Base-by-base conservation (phyloP, 371 early-diverging fungal genomes). In the Batkoa obscura region DNA sequence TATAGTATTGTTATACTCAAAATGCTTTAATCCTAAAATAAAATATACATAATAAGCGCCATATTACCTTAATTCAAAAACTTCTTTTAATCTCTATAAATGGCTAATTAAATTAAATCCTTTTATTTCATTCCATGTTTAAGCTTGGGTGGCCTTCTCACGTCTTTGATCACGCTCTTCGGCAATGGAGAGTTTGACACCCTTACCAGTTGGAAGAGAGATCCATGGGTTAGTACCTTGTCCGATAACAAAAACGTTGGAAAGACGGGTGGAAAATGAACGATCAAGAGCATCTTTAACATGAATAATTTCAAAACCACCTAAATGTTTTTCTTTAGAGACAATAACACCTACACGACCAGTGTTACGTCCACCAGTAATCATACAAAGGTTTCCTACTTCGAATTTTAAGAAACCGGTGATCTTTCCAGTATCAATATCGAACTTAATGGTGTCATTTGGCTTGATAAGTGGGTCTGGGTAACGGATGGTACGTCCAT, bases 401-500 rank as follows among this genome's bases (percentile, higher is more conserved):
- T 90, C 95, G 76, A 98, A 94, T 79, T 89, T 89, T 79, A 93
- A 72, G 70, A 82, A 87, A 63, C 89, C 98, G 59, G 75, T 74
- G 65, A 97, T 81, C 87, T 97, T 98, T 71, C 85, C 80, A 54
- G 80, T 78, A 68, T 84, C 94, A 52, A 98, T 64, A 74, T 98
- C 91, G 66, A 97, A 72, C 82, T 95, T 96, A 75, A 99, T 76
- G 61, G 98, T 93, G 80, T 99, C 99, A 87, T 94, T 93, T 65
- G 84, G 90, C 81, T 92, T 88, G 81, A 99, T 84, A 71, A 83
- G 66, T 64, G 99, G 99, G 81, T 99, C 96, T 64, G 94, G 96
- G 87, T 95, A 99, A 70, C 98, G 98, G 76, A 99, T 82, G 67
- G 98, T 97, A 71, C 94, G 92, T 57, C 99, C 99, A 73, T 98